These are phyloP conservation scores for Clarkia xantiana DNA, from an alignment of 345 rosid species.

Conservation along the genomic window DNA sequence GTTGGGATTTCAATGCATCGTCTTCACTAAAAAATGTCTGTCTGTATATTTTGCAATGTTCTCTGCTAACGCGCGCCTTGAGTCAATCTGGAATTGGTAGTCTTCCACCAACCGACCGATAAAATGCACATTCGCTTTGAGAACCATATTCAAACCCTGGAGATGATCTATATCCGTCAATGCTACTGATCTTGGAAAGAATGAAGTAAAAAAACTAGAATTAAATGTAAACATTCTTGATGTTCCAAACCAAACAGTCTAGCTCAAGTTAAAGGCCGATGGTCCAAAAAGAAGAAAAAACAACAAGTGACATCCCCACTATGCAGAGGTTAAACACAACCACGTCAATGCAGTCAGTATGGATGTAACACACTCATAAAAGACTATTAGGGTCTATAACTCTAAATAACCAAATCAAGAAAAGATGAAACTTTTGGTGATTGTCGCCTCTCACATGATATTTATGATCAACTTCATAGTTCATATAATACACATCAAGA, in stretches of 20 bases:
- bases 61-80: slow-evolving; percentile 61
- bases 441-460: too few species aligned
- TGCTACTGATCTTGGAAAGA: slow-evolving; percentile 7
- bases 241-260: too few species aligned
- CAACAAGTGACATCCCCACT: too few species aligned
- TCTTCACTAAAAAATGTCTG: slow-evolving; percentile 17
- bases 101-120: slow-evolving; percentile 66
- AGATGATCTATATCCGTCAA: neutral
- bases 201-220: neutral
- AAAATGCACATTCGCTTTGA: slow-evolving; percentile 55
- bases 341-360: too few species aligned
- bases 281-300: too few species aligned
- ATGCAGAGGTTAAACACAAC: too few species aligned
- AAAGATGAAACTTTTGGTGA: neutral
- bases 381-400: neutral
- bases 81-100: slow-evolving; percentile 44
- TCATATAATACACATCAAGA: too few species aligned
- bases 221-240: too few species aligned
- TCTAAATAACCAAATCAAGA: neutral
- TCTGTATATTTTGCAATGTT: slow-evolving; percentile 68
- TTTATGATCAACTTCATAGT: too few species aligned
- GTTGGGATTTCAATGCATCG: slow-evolving; percentile 12
- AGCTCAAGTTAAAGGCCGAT: too few species aligned
- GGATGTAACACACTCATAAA: neutral
- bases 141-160: slow-evolving; percentile 68